These are phyloP conservation scores for Cladophialophora chaetospira DNA, from an alignment of 2,329 filamentous ascomycete species.

Conservation along the genomic window DNA sequence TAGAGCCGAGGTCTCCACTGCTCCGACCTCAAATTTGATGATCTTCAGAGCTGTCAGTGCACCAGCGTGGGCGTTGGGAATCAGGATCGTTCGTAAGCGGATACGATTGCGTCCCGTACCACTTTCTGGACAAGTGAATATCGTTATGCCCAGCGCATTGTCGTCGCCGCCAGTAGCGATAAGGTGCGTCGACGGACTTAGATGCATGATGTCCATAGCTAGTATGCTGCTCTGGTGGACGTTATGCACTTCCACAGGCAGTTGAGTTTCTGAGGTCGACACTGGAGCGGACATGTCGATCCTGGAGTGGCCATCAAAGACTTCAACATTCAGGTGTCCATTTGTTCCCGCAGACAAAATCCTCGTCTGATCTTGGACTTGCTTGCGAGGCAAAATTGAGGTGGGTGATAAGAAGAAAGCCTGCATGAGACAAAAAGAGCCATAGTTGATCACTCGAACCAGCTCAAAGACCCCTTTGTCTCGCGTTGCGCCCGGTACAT, in stretches of 20 bases:
- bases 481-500: conserved; percentile 29
- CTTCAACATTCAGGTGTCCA: conserved; percentile 68
- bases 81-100: conserved; percentile 38
- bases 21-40: conserved; percentile 23
- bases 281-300: neutral
- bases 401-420: conserved; percentile 48
- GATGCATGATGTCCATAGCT: conserved; percentile 41
- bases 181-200: conserved; percentile 45
- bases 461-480: conserved; percentile 19
- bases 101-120: neutral
- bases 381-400: neutral
- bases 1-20: conserved; percentile 21
- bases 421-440: conserved; percentile 30
- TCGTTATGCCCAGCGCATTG: conserved; percentile 70
- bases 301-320: neutral
- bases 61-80: conserved; percentile 49
- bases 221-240: conserved; percentile 86
- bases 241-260: conserved; percentile 18
- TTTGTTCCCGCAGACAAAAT: conserved; percentile 66
- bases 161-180: conserved; percentile 85
- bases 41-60: conserved; percentile 46
- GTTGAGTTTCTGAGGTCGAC: neutral
- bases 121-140: neutral
- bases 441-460: conserved; percentile 19
- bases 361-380: neutral